phyloP scores from a whole-genome alignment of 805 yeast genomes.

The Ogataea saltuana region DNA sequence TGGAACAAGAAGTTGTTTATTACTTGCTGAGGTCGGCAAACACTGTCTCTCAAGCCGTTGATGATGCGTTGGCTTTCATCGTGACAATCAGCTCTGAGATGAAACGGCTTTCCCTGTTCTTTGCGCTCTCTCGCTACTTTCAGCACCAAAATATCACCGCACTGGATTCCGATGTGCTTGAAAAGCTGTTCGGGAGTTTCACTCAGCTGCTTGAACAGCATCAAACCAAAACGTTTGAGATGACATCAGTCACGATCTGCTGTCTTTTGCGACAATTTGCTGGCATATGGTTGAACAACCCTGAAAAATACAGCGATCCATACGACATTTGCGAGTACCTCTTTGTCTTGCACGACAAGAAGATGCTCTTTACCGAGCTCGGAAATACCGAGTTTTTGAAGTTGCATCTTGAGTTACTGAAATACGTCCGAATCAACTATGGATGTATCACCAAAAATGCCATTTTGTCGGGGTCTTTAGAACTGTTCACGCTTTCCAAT shows the following conservation, averaged over 20 bases:
- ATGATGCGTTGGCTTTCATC: slow-evolving; percentile 11
- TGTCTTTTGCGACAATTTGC: slow-evolving; percentile 32
- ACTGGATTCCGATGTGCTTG: slow-evolving; percentile 10
- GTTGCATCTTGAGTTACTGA: slow-evolving; percentile 36
- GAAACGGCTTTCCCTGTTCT: slow-evolving; percentile 16
- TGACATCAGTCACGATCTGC: slow-evolving; percentile 38
- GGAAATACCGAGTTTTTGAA: slow-evolving; percentile 36
- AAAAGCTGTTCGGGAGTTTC: slow-evolving; percentile 13
- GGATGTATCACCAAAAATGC: slow-evolving; percentile 1
- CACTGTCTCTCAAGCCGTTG: slow-evolving; percentile 6
- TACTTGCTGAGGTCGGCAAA: slow-evolving; percentile 11
- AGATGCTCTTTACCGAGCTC: slow-evolving; percentile 41
- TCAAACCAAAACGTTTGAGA: slow-evolving; percentile 41
- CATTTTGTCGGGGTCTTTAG: slow-evolving; percentile 1
- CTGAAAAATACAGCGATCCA: slow-evolving; percentile 9
- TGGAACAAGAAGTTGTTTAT: slow-evolving; percentile 2
- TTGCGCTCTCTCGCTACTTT: slow-evolving; percentile 16
- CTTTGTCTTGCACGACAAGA: slow-evolving; percentile 40
- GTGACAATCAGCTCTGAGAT: slow-evolving; percentile 14
- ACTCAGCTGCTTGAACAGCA: slow-evolving; percentile 23
- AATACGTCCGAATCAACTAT: slow-evolving; percentile 11
- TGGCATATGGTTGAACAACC: slow-evolving; percentile 30
- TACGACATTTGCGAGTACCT: slow-evolving; percentile 51
- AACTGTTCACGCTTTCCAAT: slow-evolving; percentile 15
- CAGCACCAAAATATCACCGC: background rate